Base-by-base conservation (phyloP, 192 early-diverging fungal species). In the Umbelopsis ramanniana region DNA sequence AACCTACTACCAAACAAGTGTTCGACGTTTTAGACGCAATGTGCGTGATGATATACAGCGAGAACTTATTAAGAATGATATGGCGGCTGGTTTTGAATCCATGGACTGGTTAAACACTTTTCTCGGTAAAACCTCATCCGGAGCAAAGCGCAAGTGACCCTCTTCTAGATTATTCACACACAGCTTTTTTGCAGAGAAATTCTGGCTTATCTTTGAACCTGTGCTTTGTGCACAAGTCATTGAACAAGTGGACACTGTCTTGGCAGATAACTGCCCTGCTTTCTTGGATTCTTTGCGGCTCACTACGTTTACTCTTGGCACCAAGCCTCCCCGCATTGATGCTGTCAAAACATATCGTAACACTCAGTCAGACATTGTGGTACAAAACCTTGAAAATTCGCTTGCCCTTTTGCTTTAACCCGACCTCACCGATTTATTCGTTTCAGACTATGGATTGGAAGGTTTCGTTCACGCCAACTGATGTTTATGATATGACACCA, bases 141-240 rank as follows among this genome's bases (percentile, higher is more conserved):
- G 29, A 29, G 29, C 29, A 29, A 29, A 29, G 29, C 29, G 1
- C 29, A 29, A 11, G 7, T 29, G 19, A 35, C 12, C 4, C 17
- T 2, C 29, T 72, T 91, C 29, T 75, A 74, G 7, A 37, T 35
- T 11, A 37, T n/a, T 38, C 33, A 63, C 17, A 11, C 2, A 14
- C 11, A 0, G n/a, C 14, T 63, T 38, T 26, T 21, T 54, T 54
- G 23, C 23, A 63, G 57, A 29, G 33, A 81, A 85, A 38, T 94
- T 92, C 78, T 95, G 93, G 93, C 70, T 89, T 19, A 89, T 88
- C 70, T 93, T 88, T 72, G 93, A 95, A 80, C 92, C 93, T n/a
- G 85, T 84, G 12, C 79, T 95, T 50, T 85, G 87, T 55, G 87
- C 82, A 46, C 84, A 83, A 47, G 85, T 94, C 21, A 81, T 89